Evolutionary conservation across 225 moss, liverwort and hornwort genomes (phyloP).

Genomic region (Lunularia cruciata): DNA sequence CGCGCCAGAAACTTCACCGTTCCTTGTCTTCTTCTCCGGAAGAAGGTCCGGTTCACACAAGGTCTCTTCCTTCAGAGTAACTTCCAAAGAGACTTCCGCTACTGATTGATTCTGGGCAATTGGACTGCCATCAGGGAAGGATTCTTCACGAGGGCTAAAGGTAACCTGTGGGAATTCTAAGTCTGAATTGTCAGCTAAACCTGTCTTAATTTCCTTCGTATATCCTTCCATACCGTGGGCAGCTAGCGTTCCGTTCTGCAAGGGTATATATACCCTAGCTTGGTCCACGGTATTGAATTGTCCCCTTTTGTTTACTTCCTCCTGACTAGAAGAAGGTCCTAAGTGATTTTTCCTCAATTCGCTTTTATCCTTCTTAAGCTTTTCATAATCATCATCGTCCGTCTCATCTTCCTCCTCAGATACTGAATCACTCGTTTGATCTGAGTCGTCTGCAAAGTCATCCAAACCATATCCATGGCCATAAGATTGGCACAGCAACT

Average conservation of each 20-base stretch:
- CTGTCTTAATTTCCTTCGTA: too few species aligned
- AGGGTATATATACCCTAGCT: background rate
- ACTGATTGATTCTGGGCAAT: background rate
- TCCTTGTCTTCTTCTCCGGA: constrained; percentile 13
- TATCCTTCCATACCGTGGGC: background rate
- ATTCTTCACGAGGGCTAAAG: background rate
- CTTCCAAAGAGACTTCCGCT: background rate
- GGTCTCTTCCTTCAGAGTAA: background rate
- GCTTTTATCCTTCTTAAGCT: constrained; percentile 15
- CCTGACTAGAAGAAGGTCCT: background rate
- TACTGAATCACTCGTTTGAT: constrained; percentile 40
- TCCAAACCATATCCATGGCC: too few species aligned
- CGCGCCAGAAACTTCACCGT: constrained; percentile 11
- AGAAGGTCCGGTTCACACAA: background rate
- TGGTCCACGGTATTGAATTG: too few species aligned
- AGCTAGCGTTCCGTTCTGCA: background rate
- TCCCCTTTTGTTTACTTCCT: background rate
- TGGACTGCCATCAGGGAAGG: background rate
- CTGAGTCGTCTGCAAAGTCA: constrained; percentile 18
- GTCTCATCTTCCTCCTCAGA: constrained; percentile 42
- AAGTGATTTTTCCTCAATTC: background rate
- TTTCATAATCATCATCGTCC: constrained; percentile 31
- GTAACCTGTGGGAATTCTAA: background rate
- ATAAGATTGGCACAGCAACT: too few species aligned
- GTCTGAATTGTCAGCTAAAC: background rate